Evolutionary conservation across 176 grass and related monocot genomes (phyloP), one percentile per base, ranked within the genome.

Genomic region (Carex littledalei): DNA sequence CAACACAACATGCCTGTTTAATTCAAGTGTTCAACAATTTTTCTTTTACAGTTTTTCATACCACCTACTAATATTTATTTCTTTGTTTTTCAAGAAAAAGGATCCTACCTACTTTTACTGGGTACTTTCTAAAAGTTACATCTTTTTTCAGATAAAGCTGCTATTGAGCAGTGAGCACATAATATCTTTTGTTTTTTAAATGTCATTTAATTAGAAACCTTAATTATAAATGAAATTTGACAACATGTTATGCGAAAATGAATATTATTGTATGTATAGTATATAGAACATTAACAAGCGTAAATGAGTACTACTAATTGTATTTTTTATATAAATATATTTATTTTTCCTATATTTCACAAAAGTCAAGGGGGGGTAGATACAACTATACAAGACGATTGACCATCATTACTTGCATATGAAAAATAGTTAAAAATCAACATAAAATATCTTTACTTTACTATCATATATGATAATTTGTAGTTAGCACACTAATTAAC

Each of bases 401-500:
- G 21, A 22, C 13, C 4, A 1, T 72, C 17, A 37, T 49, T 22
- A 21, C 11, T 14, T 75, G 4, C 9, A 53, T 75, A 29, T 76
- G 14, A 12, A 50, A 49, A 75, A 39, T 39, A 39, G 37, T 39
- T 39, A 8, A 62, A 62, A 21, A 21, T 62, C n/a, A 62, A 63
- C 5, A 52, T 52, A 26, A 26, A 76, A 15, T 29, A 2, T 12
- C 11, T 24, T 76, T 52, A 52, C 45, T 52, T 63, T 53, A 29
- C 21, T 76, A 47, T 11, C 16, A 75, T 75, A 75, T 75, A 22
- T 75, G 8, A 13, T 76, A 29, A 76, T 76, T 11, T 21, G 20
- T 76, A 54, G 53, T 29, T 76, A 55, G 72, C n/a, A 53, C 45
- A 29, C 70, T 50, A 74, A 74, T n/a, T 14, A 76, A 76, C 71